These are phyloP conservation scores for Multifurca ochricompacta DNA, from an alignment of 768 basidiomycete genomes.

Conservation along the genomic window DNA sequence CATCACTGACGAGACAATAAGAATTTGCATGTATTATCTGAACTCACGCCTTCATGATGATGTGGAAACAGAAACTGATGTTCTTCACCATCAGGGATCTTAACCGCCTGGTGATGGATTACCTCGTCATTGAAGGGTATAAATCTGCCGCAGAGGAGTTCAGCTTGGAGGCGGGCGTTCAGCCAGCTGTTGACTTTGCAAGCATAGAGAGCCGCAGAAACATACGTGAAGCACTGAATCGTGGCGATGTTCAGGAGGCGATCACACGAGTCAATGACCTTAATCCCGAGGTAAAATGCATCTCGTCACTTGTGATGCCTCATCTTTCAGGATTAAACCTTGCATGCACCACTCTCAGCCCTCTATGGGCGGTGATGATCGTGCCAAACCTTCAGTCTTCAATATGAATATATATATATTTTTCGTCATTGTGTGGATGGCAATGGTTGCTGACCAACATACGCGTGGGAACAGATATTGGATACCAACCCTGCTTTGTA, in stretches of 20 bases:
- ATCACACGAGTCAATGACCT: constrained; percentile 93
- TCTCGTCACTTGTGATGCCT: neutral
- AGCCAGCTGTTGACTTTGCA: constrained; percentile 76
- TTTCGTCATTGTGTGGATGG: constrained; percentile 1
- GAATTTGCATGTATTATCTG: constrained; percentile 89
- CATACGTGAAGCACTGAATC: constrained; percentile 88
- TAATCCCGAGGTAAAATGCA: constrained; percentile 82
- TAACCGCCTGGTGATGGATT: constrained; percentile 93
- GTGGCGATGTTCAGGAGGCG: constrained; percentile 91
- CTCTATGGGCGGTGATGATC: constrained; percentile 77
- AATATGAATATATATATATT: constrained; percentile 61
- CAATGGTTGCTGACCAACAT: constrained; percentile 18
- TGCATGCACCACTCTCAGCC: constrained; percentile 99
- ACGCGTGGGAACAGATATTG: constrained; percentile 60
- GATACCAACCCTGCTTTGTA: constrained; percentile 91
- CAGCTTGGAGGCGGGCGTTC: constrained; percentile 75
- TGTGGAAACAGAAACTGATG: constrained; percentile 22
- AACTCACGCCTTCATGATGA: constrained; percentile 28
- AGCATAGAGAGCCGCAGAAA: constrained; percentile 92
- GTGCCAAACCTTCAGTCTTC: constrained; percentile 88
- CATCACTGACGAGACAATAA: constrained; percentile 52
- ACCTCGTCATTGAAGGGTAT: constrained; percentile 96
- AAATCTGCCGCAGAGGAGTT: constrained; percentile 95
- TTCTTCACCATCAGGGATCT: constrained; percentile 58
- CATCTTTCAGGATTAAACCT: constrained; percentile 63